phyloP scores from a whole-genome alignment of 1,139 yeast species.

The Taphrina populina region DNA sequence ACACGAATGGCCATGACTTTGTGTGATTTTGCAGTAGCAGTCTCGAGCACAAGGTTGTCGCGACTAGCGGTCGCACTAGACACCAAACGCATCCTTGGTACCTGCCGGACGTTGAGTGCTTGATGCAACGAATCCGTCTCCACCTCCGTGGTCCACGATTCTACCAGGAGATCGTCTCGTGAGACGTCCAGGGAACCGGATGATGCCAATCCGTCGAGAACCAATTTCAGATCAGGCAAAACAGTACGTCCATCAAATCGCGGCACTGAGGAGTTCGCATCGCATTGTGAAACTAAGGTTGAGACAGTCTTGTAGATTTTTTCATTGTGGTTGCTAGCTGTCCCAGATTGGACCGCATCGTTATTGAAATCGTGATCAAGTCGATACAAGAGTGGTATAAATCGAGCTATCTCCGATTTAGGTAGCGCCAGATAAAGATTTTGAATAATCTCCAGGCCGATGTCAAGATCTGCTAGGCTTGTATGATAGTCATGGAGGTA shows the following conservation, averaged over 20 bases:
- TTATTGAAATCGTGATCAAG: background rate
- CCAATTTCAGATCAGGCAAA: no score
- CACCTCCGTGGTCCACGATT: conserved; percentile 3
- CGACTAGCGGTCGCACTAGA: conserved; percentile 12
- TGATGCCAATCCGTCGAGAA: no score
- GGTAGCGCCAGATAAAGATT: background rate
- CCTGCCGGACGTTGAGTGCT: background rate
- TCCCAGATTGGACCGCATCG: no score
- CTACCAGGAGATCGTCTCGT: background rate
- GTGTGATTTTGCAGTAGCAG: background rate
- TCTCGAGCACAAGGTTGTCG: background rate
- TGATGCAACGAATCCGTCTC: background rate
- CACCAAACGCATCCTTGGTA: background rate
- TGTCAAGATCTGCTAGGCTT: background rate
- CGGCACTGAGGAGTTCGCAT: no score
- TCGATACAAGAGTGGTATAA: conserved; percentile 5
- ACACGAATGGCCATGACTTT: background rate
- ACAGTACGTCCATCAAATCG: no score
- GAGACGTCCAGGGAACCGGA: no score
- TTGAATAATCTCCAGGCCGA: background rate
- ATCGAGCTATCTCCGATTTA: background rate
- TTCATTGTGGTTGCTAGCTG: no score
- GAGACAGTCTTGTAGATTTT: no score
- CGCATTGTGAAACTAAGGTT: no score
- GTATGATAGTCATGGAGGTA: background rate